Percentiles rank a stretch among this genome's conserved stretches.
Conservation (phyloP, 2,329 filamentous ascomycete genomes). For the Aaosphaeria arxii region DNA sequence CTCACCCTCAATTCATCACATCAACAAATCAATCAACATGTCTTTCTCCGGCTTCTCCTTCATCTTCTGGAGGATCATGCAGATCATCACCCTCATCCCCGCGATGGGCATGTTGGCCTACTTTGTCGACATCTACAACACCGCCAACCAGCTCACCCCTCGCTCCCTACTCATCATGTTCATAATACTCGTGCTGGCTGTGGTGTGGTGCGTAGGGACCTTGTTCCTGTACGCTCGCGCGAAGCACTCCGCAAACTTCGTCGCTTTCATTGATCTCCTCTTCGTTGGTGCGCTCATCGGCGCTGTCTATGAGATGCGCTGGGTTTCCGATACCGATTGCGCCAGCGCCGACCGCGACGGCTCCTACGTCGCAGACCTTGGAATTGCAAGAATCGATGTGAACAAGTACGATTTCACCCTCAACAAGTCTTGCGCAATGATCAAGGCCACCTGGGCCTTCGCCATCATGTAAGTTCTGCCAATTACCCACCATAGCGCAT, state of each 20-base stretch:
- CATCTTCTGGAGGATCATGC: conserved; percentile 58
- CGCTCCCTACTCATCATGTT: conserved; percentile 61
- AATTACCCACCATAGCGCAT: conserved; percentile 2
- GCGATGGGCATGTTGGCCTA: conserved; percentile 60
- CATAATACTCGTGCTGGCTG: conserved; percentile 60
- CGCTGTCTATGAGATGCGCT: conserved; percentile 56
- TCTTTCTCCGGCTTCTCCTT: conserved; percentile 57
- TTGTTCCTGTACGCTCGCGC: conserved; percentile 59
- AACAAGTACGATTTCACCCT: conserved; percentile 32
- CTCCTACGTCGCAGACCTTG: conserved; percentile 45
- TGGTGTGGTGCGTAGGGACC: conserved; percentile 61
- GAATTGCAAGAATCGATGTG: neutral
- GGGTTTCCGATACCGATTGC: conserved; percentile 65
- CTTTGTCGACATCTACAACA: conserved; percentile 60
- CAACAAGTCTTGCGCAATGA: conserved; percentile 82
- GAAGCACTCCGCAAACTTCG: conserved; percentile 57
- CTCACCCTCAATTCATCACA: neutral
- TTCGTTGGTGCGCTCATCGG: conserved; percentile 65
- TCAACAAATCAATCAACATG: conserved; percentile 40
- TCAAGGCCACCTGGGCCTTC: conserved; percentile 86
- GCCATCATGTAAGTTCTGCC: conserved; percentile 69
- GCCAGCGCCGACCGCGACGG: conserved; percentile 52
- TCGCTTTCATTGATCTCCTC: conserved; percentile 59
- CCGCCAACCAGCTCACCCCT: conserved; percentile 57
- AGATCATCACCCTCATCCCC: conserved; percentile 62